Base-by-base conservation (phyloP, 805 yeast genomes). In the Wickerhamomyces hampshirensis region DNA sequence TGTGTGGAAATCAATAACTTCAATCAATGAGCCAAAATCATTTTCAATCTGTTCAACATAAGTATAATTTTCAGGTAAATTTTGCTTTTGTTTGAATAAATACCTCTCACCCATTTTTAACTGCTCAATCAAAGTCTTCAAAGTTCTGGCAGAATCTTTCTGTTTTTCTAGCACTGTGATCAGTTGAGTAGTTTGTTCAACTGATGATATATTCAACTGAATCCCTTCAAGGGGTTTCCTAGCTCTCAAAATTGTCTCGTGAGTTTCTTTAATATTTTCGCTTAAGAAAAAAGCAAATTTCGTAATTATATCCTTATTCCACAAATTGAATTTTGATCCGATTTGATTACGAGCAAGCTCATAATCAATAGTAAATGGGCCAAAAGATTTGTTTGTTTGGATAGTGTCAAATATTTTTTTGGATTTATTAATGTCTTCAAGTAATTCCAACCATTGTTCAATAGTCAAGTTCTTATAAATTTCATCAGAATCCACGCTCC, bases 41-140 rank as follows among this genome's bases (percentile, higher is more conserved):
- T 62, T 65, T 11, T 73, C 76, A 0, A 85, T 38, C 46, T 85
- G 94, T 28, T 83, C 93, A 31, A 62, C 63, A 51, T 63, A 74
- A 1, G 79, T 42, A 82, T 88, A 81, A 19, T 69, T 68, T 0
- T 58, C 24, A 0, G 80, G 73, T 33, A 75, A 68, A 16, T 62
- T 63, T 41, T 59, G 70, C 30, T 80, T 59, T n/a, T 66, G 60
- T 19, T 68, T 64, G 2, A 62, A 41, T 7, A 78, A 48, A 2
- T 65, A 39, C 4, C 50, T 47, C 38, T 77, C 82, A 5, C 46
- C 51, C 1, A 52, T 9, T 4, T 35, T 35, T 6, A 51, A 28
- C 8, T 42, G 29, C 40, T 5, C 32, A 24, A 32, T 39, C 31
- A 26, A 46, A 37, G 6, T 21, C 16, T 17, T 35, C 3, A 27